Evolutionary conservation across 495 filamentous ascomycete species (phyloP).

Genomic region (Penicillium waksmanii): DNA sequence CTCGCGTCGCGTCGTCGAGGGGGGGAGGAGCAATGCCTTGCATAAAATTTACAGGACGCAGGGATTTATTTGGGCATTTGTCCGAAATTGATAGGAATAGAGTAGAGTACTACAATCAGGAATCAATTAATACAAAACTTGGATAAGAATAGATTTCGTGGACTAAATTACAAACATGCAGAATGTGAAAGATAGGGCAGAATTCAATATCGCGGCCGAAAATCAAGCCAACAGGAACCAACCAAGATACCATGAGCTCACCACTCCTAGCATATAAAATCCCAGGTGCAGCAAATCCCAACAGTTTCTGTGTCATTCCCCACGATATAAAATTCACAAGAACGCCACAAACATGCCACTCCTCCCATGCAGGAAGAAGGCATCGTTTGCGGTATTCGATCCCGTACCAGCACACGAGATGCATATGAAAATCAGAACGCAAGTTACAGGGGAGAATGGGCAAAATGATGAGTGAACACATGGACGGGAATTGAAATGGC

Average conservation of each 20-base stretch:
- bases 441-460: slow-evolving; percentile 18
- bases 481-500: slow-evolving; percentile 26
- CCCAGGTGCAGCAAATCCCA: neutral
- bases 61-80: too few relatives aligned
- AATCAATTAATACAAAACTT: neutral
- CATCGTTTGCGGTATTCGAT: neutral
- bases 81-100: too few relatives aligned
- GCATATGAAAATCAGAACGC: slow-evolving; percentile 5
- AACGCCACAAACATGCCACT: slow-evolving; percentile 7
- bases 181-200: neutral
- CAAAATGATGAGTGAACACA: slow-evolving; percentile 34
- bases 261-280: slow-evolving; percentile 2
- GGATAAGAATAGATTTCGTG: neutral
- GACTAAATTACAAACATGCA: slow-evolving; percentile 6
- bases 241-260: neutral
- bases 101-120: neutral
- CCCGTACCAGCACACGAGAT: neutral
- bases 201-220: neutral
- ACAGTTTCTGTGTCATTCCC: neutral
- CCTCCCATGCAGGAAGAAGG: neutral
- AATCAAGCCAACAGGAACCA: neutral
- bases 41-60: neutral
- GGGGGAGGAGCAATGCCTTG: neutral
- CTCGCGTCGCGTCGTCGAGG: slow-evolving; percentile 20
- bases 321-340: neutral